Evolutionary conservation across 2,329 filamentous ascomycete species (phyloP), one percentile per base, ranked within the genome.

Genomic region (Ascochyta lentis): DNA sequence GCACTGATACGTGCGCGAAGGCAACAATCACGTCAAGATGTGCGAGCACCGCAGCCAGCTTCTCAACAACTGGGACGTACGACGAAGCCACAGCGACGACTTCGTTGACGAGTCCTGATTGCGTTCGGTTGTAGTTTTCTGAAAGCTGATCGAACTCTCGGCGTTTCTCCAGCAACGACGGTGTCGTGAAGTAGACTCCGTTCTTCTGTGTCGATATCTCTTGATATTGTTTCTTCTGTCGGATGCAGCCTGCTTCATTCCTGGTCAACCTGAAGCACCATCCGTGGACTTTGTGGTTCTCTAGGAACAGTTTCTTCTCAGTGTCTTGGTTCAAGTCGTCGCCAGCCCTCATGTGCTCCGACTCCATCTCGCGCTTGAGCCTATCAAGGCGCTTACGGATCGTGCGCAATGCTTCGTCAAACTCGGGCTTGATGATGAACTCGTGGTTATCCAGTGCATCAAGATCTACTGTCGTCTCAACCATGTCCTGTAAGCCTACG

Each of bases 191-290:
- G 79, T 95, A 99, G 51, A 98, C 95, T 39, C 95, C 95, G 73
- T 97, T 99, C 83, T 99, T 99, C 78, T 98, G 95, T 0, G 96
- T 99, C 0, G 93, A 96, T 74, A 92, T 96, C 76, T 99, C 95
- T 68, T 94, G 89, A 68, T 98, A 99, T 45, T 87, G 83, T 56
- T 86, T 88, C 72, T 95, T 96, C 77, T 96, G 96, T 58, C 95
- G 89, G 66, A 99, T 99, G 68, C 91, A 96, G 15, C 90, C 89
- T 1, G 95, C 92, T 79, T 99, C 95, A 49, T 81, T 94, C 55
- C 95, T 85, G 3, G 95, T 99, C 19, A 99, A 81, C 51, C 95
- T 87, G 84, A 99, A 93, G 76, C 95, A 98, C 87, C 94, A 97
- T 16, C 96, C 95, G 68, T 99, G 93, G 0, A 96, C 90, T 71